Evolutionary conservation across 1,284 basidiomycete genomes (phyloP).

Genomic region (Gomphus bonarii): DNA sequence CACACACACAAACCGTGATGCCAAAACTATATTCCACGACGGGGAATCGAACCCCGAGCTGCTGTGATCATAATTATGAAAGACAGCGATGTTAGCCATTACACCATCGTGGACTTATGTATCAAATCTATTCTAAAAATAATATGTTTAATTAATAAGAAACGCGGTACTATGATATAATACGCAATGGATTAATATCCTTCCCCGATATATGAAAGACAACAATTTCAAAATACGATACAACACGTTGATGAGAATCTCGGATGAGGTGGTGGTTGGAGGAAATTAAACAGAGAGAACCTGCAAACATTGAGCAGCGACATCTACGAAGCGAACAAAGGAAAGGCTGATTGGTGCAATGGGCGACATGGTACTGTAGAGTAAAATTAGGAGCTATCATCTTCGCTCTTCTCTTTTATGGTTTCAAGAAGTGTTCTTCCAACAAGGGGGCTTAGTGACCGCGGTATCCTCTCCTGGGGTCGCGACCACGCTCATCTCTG

Average conservation of each 20-base stretch:
- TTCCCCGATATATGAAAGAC: too few relatives aligned
- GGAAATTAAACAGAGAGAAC: too few relatives aligned
- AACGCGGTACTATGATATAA: too few relatives aligned
- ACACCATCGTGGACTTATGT: conserved; percentile 8
- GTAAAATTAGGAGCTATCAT: neutral
- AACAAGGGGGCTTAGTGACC: neutral
- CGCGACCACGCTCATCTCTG: neutral
- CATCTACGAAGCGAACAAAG: too few relatives aligned
- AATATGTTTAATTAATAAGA: neutral
- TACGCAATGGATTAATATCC: too few relatives aligned
- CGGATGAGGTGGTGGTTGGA: too few relatives aligned
- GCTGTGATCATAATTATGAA: conserved; percentile 5
- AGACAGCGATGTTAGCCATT: conserved; percentile 13
- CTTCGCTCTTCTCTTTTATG: neutral
- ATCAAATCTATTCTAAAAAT: neutral
- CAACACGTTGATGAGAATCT: too few relatives aligned
- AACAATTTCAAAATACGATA: too few relatives aligned
- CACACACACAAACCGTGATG: too few relatives aligned
- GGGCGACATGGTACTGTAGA: neutral
- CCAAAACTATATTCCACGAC: conserved; percentile 8
- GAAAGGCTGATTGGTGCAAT: too few relatives aligned
- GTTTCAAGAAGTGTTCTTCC: neutral
- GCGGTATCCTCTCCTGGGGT: neutral
- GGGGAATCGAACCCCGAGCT: conserved; percentile 14
- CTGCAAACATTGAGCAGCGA: too few relatives aligned